Evolutionary conservation across 2,329 filamentous ascomycete species (phyloP), one percentile per base, ranked within the genome.

Genomic region (Diaporthe nobilis): DNA sequence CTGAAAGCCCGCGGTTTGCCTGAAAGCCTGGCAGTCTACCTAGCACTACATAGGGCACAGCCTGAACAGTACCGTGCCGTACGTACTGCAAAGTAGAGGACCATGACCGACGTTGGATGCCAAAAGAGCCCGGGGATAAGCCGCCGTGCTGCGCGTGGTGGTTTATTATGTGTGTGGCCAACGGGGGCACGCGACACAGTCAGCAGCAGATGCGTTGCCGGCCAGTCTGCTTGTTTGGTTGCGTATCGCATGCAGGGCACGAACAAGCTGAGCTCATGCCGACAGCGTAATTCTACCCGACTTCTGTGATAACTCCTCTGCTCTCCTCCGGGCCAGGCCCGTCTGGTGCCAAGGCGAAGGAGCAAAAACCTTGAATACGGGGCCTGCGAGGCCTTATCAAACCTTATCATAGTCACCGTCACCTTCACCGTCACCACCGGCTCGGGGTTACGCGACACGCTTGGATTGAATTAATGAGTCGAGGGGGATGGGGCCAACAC

Each of bases 351-450:
- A 53, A 53, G 63, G 22, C 44, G 13, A 53, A 15, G 65, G 34
- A 37, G 49, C 13, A 68, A 68, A 68, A 68, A 68, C 47, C 47
- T 68, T 68, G 63, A 68, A 68, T 53, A 53, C 63, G 63, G 63
- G 63, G 12, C 31, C 47, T 37, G 65, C 44, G 65, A 53, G 47
- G 47, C 65, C 47, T 68, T 68, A 68, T 68, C 65, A 68, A 68
- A 68, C 65, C 65, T 68, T 68, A 25, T 68, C 15, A 53, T 3
- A 31, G 13, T 68, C 31, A 25, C 31, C 63, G 8, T 68, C 57
- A 42, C 22, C 34, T 22, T 37, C 34, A 25, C 57, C 25, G 37
- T 60, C 44, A 25, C 13, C 31, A 51, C 9, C 63, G 13, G 20
- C 28, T 39, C 44, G 63, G 63, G 31, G 17, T 67, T 31, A 53